These are phyloP conservation scores for Boletus rex-veris DNA, from an alignment of 768 basidiomycete species.

Conservation along the genomic window DNA sequence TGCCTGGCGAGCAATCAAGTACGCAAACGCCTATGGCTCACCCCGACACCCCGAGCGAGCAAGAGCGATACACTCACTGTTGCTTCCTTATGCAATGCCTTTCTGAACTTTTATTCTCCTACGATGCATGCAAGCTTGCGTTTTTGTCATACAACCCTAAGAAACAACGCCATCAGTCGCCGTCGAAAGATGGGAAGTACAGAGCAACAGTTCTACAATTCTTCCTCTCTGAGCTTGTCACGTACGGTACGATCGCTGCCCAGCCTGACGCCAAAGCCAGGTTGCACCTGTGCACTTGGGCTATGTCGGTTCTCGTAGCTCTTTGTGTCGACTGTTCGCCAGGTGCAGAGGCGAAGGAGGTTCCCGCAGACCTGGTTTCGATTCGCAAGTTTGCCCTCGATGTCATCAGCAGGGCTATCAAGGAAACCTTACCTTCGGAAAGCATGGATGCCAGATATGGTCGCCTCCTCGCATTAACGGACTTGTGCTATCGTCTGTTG, in stretches of 20 bases:
- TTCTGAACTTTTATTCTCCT: constrained; percentile 90
- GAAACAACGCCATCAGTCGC: constrained; percentile 49
- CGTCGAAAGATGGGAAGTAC: constrained; percentile 68
- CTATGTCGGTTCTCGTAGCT: constrained; percentile 85
- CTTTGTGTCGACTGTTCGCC: constrained; percentile 85
- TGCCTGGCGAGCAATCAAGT: constrained; percentile 14
- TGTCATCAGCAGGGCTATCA: constrained; percentile 79
- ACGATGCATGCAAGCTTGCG: constrained; percentile 84
- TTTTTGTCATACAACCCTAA: constrained; percentile 79
- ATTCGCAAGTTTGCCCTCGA: constrained; percentile 93
- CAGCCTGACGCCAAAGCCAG: constrained; percentile 54
- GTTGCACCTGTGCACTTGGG: constrained; percentile 74
- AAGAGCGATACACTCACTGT: constrained; percentile 47
- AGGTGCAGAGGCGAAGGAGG: constrained; percentile 67
- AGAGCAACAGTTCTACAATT: constrained; percentile 71
- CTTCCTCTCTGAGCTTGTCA: constrained; percentile 78
- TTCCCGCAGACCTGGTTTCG: constrained; percentile 73
- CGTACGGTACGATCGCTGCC: constrained; percentile 69
- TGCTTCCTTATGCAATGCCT: constrained; percentile 90
- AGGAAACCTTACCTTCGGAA: constrained; percentile 64
- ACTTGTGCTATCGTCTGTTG: constrained; percentile 84
- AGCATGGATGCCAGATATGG: constrained; percentile 78
- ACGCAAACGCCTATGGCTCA: constrained; percentile 10
- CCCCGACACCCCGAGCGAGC: constrained; percentile 16
- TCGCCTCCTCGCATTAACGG: constrained; percentile 79